A percentile compares a stretch with the other conserved stretches of the same genome.
These are phyloP conservation scores for Schrenkiella parvula DNA, from an alignment of 345 rosid species.

Conservation along the genomic window DNA sequence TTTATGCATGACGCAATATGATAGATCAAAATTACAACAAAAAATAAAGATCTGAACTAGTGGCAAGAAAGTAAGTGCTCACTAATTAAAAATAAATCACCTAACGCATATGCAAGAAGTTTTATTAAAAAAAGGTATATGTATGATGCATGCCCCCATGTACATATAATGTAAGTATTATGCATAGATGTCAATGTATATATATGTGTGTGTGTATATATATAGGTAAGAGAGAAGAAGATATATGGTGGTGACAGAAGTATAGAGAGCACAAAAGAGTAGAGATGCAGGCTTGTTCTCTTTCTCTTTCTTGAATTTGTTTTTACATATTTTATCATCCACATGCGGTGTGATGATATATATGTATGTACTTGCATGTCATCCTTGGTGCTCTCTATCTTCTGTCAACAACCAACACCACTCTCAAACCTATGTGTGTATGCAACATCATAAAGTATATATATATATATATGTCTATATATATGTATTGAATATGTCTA, in stretches of 20 bases:
- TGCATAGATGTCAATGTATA: neutral
- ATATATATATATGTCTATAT: neutral
- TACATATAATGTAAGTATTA: neutral
- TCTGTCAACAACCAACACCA: constrained; percentile 64
- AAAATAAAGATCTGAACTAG: neutral
- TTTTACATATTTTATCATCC: neutral
- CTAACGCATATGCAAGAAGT: neutral
- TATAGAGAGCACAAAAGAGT: constrained; percentile 84
- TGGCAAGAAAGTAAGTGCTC: neutral
- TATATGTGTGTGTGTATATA: neutral
- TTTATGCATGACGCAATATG: neutral
- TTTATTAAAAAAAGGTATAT: neutral
- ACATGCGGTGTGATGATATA: constrained; percentile 24
- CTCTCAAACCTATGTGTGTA: constrained; percentile 13
- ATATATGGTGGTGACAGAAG: constrained; percentile 73
- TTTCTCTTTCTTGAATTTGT: neutral
- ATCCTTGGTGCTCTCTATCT: constrained; percentile 99
- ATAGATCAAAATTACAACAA: neutral
- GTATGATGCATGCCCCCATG: neutral
- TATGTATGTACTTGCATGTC: constrained; percentile 50
- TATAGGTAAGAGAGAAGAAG: neutral
- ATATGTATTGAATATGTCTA: neutral
- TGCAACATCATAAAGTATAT: neutral
- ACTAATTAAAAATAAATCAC: neutral
- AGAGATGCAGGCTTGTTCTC: constrained; percentile 34